Evolutionary conservation across 768 basidiomycete species (phyloP).

Genomic region (Termitomyces sp.): DNA sequence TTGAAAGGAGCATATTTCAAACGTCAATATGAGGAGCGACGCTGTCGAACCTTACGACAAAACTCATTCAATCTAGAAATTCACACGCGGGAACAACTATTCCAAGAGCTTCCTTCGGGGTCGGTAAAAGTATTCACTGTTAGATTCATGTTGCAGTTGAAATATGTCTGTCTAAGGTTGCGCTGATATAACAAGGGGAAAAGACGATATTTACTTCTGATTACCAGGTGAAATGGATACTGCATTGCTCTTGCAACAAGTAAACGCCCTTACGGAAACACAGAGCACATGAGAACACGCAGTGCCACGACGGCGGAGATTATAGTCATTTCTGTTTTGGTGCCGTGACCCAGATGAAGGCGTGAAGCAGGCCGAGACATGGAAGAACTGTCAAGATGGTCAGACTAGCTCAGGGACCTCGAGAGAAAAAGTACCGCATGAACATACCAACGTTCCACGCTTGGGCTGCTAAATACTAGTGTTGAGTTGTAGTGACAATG

Average conservation of each 20-base stretch:
- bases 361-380: background rate
- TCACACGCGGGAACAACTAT: constrained; percentile 46
- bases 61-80: background rate
- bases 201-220: constrained; percentile 48
- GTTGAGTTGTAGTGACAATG: no score
- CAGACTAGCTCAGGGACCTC: background rate
- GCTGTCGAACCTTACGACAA: constrained; percentile 18
- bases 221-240: no score
- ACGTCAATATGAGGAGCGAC: constrained; percentile 45
- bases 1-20: no score
- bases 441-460: no score
- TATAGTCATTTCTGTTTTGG: no score
- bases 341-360: no score
- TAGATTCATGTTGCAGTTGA: no score
- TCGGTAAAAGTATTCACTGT: no score
- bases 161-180: background rate
- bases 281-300: constrained; percentile 43
- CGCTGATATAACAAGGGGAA: constrained; percentile 55
- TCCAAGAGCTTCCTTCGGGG: no score
- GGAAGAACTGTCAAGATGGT: no score
- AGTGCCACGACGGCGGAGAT: constrained; percentile 28
- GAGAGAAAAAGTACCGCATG: no score
- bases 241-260: constrained; percentile 47
- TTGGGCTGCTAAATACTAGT: no score
- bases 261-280: constrained; percentile 48